phyloP scores from a whole-genome alignment of 441 rosid genomes.

The Metrosideros polymorpha region DNA sequence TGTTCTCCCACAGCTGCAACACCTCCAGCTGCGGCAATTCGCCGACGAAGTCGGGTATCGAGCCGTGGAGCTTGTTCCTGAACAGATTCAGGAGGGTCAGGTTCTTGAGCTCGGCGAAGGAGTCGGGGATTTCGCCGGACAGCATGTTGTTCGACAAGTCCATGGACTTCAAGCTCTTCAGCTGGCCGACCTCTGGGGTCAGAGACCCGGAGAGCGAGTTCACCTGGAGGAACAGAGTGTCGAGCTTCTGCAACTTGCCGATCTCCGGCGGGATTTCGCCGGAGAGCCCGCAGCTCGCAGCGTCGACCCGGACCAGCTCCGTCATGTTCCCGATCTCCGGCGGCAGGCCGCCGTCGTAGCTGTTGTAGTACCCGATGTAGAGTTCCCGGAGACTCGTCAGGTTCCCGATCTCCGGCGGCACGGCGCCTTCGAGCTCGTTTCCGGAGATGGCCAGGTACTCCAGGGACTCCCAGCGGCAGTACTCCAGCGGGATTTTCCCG shows the following conservation, averaged over 20 bases:
- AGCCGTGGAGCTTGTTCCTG: conserved; percentile 80
- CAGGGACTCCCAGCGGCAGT: conserved; percentile 55
- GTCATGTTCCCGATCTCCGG: conserved; percentile 79
- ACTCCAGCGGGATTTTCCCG: conserved; percentile 61
- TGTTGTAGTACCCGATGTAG: conserved; percentile 77
- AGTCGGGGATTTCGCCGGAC: conserved; percentile 65
- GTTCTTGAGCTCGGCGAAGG: conserved; percentile 59
- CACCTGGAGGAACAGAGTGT: conserved; percentile 88
- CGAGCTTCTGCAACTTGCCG: conserved; percentile 62
- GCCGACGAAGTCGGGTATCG: conserved; percentile 78
- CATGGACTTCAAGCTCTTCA: conserved; percentile 73
- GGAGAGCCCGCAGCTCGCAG: conserved; percentile 63
- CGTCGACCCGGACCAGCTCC: conserved; percentile 60
- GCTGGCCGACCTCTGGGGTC: conserved; percentile 55
- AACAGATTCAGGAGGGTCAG: conserved; percentile 79
- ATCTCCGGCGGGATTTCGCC: conserved; percentile 74
- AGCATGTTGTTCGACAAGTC: conserved; percentile 85
- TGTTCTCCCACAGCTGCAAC: conserved; percentile 90
- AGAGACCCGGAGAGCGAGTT: conserved; percentile 60
- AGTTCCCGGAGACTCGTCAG: conserved; percentile 47
- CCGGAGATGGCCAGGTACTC: conserved; percentile 86
- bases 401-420: conserved; percentile 86
- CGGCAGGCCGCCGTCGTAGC: conserved; percentile 55
- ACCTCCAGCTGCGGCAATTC: conserved; percentile 74
- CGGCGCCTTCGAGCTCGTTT: conserved; percentile 57